Conservation (phyloP, 306 rosid species). For the Prosopis cineraria region DNA sequence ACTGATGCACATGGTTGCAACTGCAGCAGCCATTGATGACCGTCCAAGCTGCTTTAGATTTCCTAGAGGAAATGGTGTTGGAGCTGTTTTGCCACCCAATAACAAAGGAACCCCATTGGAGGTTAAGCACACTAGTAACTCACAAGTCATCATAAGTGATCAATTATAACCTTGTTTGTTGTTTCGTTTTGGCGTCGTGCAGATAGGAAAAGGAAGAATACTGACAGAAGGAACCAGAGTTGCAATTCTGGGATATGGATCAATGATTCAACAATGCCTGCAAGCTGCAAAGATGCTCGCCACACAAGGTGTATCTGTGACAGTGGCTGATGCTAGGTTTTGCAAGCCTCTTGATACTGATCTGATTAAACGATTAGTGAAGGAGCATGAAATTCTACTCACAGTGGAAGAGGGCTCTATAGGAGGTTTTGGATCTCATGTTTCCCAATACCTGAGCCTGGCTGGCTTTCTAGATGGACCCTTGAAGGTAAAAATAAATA, state of each 20-base stretch:
- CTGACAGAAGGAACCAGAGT: constrained; percentile 65
- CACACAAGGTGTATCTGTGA: constrained; percentile 46
- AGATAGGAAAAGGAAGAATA: constrained; percentile 83
- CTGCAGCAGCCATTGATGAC: constrained; percentile 77
- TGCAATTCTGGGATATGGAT: constrained; percentile 74
- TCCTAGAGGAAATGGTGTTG: constrained; percentile 84
- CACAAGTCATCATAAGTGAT: not conserved
- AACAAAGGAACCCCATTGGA: constrained; percentile 67
- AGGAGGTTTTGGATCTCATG: constrained; percentile 90
- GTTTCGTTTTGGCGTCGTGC: not conserved
- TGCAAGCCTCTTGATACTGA: constrained; percentile 78
- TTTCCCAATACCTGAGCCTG: constrained; percentile 62
- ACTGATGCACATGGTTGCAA: constrained; percentile 81
- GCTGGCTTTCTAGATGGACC: constrained; percentile 63
- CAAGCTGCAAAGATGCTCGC: constrained; percentile 61
- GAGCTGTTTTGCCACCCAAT: constrained; percentile 53
- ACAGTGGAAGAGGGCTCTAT: constrained; percentile 81
- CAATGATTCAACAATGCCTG: constrained; percentile 66
- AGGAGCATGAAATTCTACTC: constrained; percentile 66
- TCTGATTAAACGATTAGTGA: constrained; percentile 57
- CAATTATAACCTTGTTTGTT: not conserved
- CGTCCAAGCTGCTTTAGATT: constrained; percentile 85
- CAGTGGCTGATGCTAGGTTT: constrained; percentile 81
- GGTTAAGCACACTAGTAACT: constrained; percentile 49
- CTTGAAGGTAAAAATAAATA: constrained; percentile 53